Base-by-base conservation (phyloP, 2,329 filamentous ascomycete species). In the Diaporthe capsici region DNA sequence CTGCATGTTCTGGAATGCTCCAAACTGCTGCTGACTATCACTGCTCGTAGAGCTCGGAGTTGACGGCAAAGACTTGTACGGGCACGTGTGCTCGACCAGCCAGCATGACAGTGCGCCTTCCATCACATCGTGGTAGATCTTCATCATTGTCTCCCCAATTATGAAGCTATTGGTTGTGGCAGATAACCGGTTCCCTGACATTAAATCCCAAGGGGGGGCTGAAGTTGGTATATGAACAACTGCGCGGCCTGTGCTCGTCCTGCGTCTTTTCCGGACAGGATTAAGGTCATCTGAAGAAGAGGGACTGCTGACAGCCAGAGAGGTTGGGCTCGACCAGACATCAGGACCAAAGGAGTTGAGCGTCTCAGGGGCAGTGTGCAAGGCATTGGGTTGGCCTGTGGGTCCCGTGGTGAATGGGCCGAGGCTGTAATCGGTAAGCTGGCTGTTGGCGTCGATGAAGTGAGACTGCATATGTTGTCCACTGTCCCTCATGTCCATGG, bases 51-150 rank as follows among this genome's bases (percentile, higher is more conserved):
- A 74, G 44, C 72, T 67, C 10, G 67, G 57, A 8, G 60, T 55
- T 34, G 51, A 47, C 12, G 72, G 72, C 10, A 75, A 13, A 20
- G 75, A 74, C 39, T 82, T 82, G 78, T 90, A 90, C 0, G 88
- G 88, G 72, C 88, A 90, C 3, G 87, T 90, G 63, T 85, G 83
- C 76, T 90, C 88, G 0, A 87, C 88, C 25, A 90, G 78, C 88
- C 88, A 90, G 78, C 88, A 90, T 2, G 87, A 87, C 9, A 90
- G 80, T 17, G 86, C 87, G 78, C 89, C 86, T 77, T 90, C 88
- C 77, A 90, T 83, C 42, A 87, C 88, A 76, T 90, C 88, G 77
- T 90, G 88, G 78, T 90, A 90, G 47, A 90, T 86, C 60, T 84
- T 84, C 70, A 89, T 80, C 25, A 89, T 81, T 20, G 81, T 84